A percentile compares a stretch with the other conserved stretches of the same genome.
Conservation (phyloP, 2,329 filamentous ascomycete species). For the Ophiognomonia clavigignenti-juglandacearum region DNA sequence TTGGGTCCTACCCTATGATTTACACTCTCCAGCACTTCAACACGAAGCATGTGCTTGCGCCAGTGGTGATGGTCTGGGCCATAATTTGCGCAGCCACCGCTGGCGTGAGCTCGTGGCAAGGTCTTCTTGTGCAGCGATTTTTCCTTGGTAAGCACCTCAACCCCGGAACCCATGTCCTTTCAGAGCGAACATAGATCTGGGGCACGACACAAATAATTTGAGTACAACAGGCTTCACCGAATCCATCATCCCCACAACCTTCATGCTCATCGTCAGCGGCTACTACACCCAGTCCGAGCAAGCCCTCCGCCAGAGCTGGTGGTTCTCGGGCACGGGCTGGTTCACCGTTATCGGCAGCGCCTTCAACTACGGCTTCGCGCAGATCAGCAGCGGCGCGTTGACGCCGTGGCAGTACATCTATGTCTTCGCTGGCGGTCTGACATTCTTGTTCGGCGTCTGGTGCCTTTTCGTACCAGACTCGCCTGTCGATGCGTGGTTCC, state of each 20-base stretch:
- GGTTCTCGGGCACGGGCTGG: slow-evolving; percentile 57
- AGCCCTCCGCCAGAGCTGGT: slow-evolving; percentile 59
- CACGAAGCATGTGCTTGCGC: slow-evolving; percentile 59
- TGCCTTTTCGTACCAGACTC: slow-evolving; percentile 65
- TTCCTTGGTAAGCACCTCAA: slow-evolving; percentile 47
- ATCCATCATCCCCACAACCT: slow-evolving; percentile 59
- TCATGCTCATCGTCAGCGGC: slow-evolving; percentile 58
- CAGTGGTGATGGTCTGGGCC: slow-evolving; percentile 61
- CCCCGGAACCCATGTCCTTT: too few relatives aligned
- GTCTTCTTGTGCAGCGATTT: slow-evolving; percentile 63
- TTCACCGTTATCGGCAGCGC: slow-evolving; percentile 60
- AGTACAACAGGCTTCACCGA: slow-evolving; percentile 45
- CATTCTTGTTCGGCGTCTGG: slow-evolving; percentile 58
- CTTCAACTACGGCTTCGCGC: slow-evolving; percentile 64
- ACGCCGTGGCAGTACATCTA: slow-evolving; percentile 69
- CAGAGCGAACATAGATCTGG: too few relatives aligned
- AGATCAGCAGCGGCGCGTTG: slow-evolving; percentile 49
- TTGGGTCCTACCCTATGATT: slow-evolving; percentile 68
- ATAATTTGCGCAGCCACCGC: slow-evolving; percentile 65
- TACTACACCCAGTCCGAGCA: slow-evolving; percentile 65
- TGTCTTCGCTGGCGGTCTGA: slow-evolving; percentile 58
- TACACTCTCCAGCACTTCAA: slow-evolving; percentile 66
- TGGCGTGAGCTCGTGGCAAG: slow-evolving; percentile 57
- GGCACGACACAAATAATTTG: too few relatives aligned
- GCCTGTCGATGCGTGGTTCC: slow-evolving; percentile 64